Evolutionary conservation across 192 early-diverging fungal species (phyloP), one percentile per base, ranked within the genome.

Genomic region (Coemansia reversa): DNA sequence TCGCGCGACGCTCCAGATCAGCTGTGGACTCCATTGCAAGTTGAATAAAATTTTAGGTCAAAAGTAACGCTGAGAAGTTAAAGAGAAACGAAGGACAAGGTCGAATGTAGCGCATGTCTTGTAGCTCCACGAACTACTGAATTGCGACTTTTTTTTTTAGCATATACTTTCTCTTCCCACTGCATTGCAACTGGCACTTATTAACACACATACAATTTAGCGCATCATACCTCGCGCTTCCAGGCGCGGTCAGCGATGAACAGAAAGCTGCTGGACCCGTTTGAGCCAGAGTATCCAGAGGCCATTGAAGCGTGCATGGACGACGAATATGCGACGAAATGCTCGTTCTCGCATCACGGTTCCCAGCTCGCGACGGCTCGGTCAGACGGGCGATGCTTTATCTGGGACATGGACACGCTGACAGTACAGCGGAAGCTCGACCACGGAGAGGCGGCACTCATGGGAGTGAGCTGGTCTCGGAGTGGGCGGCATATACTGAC

Each of bases 331-430:
- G 86, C 87, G 0, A 71, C 85, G 12, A 83, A 75, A 27, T 90
- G 92, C 63, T 71, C 79, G 19, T 98, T 94, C 70, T 94, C 94
- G 67, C 79, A 83, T 65, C 63, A 85, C 49, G 93, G 92, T 12
- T 94, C 89, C n/a, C 73, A 91, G 22, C 69, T 96, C 49, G 94
- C 93, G 23, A 87, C 87, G 5, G 93, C 93, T 18, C 86, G 90
- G 53, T 73, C 75, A 5, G 94, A 94, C 65, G 96, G 96, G 4
- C 72, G 77, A 11, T 89, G 90, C 67, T 83, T 84, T 30, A 81
- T 98, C 35, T 93, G 92, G 91, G 94, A 96, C 70, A 87, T 95
- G 82, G 91, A 93, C 58, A 92, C 94, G 4, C 84, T 88, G n/a
- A 86, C 87, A 24, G 75, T 94, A 20, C 78, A 86, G 29, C 81